These are phyloP conservation scores for Withania somnifera DNA, from an alignment of 305 asterid genomes.

Conservation along the genomic window DNA sequence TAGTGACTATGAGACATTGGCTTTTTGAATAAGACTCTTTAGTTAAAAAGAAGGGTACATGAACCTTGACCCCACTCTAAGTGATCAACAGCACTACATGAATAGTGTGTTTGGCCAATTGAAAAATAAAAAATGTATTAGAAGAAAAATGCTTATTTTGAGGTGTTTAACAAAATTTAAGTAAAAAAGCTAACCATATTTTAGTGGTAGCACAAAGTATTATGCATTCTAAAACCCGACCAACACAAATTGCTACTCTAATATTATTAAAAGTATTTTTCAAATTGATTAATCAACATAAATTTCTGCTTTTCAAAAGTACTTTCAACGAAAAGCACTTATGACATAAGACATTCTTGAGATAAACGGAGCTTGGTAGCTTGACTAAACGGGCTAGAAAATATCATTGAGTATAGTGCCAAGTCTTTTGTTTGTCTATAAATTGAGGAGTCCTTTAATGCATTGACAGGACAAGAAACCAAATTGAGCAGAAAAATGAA, in stretches of 20 bases:
- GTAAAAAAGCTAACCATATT: too few species aligned
- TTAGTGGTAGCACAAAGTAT: too few species aligned
- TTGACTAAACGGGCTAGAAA: not conserved
- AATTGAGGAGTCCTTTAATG: not conserved
- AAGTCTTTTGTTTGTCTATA: not conserved
- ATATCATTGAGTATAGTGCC: not conserved
- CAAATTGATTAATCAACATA: too few species aligned
- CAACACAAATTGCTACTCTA: too few species aligned
- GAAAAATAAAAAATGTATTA: too few species aligned
- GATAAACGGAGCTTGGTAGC: not conserved
- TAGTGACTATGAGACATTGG: not conserved
- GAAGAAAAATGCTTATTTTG: too few species aligned
- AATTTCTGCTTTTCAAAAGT: not conserved
- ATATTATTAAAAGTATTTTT: too few species aligned
- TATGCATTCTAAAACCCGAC: too few species aligned
- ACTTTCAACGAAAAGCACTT: not conserved
- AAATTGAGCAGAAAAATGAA: not conserved
- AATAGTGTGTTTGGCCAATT: not conserved
- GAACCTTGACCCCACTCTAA: conserved; percentile 1
- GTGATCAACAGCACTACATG: not conserved
- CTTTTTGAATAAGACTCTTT: not conserved
- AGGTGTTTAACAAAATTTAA: too few species aligned
- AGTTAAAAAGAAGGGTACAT: not conserved
- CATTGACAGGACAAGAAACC: not conserved
- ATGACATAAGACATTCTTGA: not conserved